Percentiles rank a stretch among this genome's conserved stretches.
phyloP scores from a whole-genome alignment of 2,329 filamentous ascomycete genomes.

The Sporothrix globosa region DNA sequence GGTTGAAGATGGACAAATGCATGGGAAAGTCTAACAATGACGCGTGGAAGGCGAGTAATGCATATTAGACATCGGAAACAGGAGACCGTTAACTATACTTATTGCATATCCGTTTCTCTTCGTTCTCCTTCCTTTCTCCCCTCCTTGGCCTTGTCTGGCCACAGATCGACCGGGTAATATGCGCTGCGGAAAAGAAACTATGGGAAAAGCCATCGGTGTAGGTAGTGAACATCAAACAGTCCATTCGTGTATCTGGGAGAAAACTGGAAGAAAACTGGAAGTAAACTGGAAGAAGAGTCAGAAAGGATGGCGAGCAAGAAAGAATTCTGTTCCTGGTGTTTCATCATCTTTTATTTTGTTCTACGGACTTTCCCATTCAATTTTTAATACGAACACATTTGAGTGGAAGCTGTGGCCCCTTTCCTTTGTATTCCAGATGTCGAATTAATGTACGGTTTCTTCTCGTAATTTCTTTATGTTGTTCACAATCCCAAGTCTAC shows the following conservation, averaged over 20 bases:
- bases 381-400: background rate
- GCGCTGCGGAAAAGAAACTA: background rate
- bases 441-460: background rate
- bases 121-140: background rate
- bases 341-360: no score
- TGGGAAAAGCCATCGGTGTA: background rate
- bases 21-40: background rate
- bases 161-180: background rate
- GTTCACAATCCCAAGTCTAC: background rate
- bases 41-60: background rate
- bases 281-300: background rate
- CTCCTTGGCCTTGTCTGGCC: background rate
- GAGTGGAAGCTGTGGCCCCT: background rate
- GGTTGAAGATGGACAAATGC: background rate
- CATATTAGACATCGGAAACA: background rate
- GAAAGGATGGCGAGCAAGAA: no score
- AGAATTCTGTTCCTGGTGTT: background rate
- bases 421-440: background rate
- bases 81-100: background rate
- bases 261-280: background rate
- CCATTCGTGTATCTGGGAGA: background rate
- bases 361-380: no score
- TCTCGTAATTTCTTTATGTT: background rate
- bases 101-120: background rate
- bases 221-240: slow-evolving; percentile 5